Evolutionary conservation across 192 early-diverging fungal genomes (phyloP), one percentile per base, ranked within the genome.

Genomic region (Rhizoclosmatium globosum): DNA sequence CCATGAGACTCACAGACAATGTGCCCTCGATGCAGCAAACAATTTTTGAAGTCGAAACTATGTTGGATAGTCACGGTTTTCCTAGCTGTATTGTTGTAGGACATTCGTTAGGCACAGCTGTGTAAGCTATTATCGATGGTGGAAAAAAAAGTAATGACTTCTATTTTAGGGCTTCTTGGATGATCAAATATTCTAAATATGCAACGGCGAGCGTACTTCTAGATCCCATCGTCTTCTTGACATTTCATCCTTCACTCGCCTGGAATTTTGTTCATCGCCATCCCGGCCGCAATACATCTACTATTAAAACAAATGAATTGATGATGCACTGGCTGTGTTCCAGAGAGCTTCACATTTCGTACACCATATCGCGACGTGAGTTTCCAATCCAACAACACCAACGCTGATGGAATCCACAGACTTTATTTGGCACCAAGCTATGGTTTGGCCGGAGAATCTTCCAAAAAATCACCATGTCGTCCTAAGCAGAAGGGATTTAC

Each of bases 201-300:
- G 82, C 88, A 21, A 82, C 82, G 2, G 88, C 90, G 2, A 62
- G 81, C 31, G 85, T 92, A 3, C 64, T 93, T 39, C 77, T 88
- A 39, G 92, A 93, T 44, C 92, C 92, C 1, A 88, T 93, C 48
- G 87, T 87, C 31, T 93, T 93, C 73, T 61, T 90, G 45, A 79
- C 87, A 6, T 90, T 91, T 67, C 86, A 89, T 70, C 86, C 86
- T 6, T 57, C 84, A 23, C 85, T 93, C 39, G 87, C 88, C 19
- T 90, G 86, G 72, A 93, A 89, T 47, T 84, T 84, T 70, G 83
- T 84, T 3, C 72, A 81, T 60, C 79, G 83, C 41, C 58, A 68
- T 38, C 83, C 83, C 1, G 79, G 79, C 2, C 1, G 43, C 9
- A 80, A 80, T 56, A 75, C 72, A 7, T 41, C 9, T 13, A 19